Evolutionary conservation across 176 grass and related monocot genomes (phyloP).

Genomic region (Zoysia pacifica): DNA sequence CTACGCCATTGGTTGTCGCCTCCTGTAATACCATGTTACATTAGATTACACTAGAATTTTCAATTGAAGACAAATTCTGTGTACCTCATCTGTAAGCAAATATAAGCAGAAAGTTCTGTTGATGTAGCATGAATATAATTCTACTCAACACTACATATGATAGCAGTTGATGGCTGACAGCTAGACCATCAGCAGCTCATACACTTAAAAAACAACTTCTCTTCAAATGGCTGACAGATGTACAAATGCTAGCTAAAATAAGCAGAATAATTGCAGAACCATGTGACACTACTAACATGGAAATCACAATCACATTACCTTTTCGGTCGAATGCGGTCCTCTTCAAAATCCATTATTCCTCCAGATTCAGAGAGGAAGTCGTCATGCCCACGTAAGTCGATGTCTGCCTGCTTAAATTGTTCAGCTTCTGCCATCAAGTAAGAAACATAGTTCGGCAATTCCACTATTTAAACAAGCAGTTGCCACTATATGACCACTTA

Average conservation of each 20-base stretch:
- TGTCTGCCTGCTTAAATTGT: constrained; percentile 96
- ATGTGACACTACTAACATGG: neutral
- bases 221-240: neutral
- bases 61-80: neutral
- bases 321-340: constrained; percentile 92
- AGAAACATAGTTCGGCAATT: constrained; percentile 78
- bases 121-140: neutral
- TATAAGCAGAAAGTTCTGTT: neutral
- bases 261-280: constrained; percentile 6
- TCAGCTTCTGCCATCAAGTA: constrained; percentile 95
- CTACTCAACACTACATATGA: neutral
- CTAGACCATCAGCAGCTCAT: neutral
- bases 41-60: constrained; percentile 2
- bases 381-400: constrained; percentile 74
- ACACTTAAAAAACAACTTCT: neutral
- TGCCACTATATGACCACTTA: constrained; percentile 44
- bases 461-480: constrained; percentile 60
- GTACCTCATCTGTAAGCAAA: neutral
- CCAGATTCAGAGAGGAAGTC: constrained; percentile 87
- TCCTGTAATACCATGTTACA: constrained; percentile 58
- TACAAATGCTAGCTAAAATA: neutral
- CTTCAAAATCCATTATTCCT: constrained; percentile 99
- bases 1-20: constrained; percentile 84
- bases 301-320: constrained; percentile 52
- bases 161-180: neutral